Percentiles rank a stretch among this genome's conserved stretches.
These are phyloP conservation scores for Ophiostoma montium DNA, from an alignment of 2,329 filamentous ascomycete species.

Conservation along the genomic window DNA sequence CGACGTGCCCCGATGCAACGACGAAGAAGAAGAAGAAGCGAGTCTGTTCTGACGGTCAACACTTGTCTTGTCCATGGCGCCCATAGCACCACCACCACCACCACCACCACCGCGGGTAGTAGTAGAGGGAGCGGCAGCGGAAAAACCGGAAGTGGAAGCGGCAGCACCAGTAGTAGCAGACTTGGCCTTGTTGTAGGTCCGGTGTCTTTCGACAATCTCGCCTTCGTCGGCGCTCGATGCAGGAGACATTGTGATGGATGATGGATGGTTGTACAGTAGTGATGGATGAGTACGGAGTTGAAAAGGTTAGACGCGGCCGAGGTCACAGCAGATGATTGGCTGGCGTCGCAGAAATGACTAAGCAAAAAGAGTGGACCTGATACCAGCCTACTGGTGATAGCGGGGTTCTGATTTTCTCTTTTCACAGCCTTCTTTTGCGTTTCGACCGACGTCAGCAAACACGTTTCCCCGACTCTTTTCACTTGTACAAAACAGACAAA, in stretches of 20 bases:
- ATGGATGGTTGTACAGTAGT: too few relatives aligned
- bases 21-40: too few relatives aligned
- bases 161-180: constrained; percentile 28
- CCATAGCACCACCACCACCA: not conserved
- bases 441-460: not conserved
- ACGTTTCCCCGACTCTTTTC: not conserved
- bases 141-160: constrained; percentile 1
- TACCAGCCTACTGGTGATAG: not conserved
- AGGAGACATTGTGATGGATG: constrained; percentile 10
- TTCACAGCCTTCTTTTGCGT: constrained; percentile 3
- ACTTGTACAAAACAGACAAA: constrained; percentile 15
- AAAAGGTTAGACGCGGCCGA: not conserved
- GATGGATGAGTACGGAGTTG: too few relatives aligned
- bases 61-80: constrained; percentile 53
- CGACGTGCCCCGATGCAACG: constrained; percentile 38
- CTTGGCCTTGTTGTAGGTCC: constrained; percentile 73
- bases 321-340: constrained; percentile 11
- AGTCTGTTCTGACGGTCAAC: constrained; percentile 89
- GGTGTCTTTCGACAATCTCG: constrained; percentile 62
- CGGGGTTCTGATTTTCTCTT: constrained; percentile 3
- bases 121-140: not conserved
- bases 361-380: not conserved
- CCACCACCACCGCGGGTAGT: not conserved
- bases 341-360: not conserved
- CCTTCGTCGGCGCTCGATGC: constrained; percentile 64